phyloP scores from a whole-genome alignment of 2,329 filamentous ascomycete species.

The Fusarium sp. region DNA sequence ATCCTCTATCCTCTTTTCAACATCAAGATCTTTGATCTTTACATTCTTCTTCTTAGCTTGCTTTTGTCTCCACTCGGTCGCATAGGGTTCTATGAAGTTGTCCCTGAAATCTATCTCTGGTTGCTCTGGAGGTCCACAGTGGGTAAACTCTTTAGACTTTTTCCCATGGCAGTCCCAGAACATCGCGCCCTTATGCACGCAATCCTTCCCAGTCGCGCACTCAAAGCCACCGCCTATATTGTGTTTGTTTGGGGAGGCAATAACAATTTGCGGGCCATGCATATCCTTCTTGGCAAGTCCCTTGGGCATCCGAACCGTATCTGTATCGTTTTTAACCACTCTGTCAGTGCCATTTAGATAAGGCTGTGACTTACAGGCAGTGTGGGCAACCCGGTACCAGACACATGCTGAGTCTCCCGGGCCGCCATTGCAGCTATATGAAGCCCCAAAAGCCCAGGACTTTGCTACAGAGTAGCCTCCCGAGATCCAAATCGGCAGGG shows the following conservation, averaged over 20 bases:
- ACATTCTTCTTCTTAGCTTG: background rate
- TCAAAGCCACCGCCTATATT: background rate
- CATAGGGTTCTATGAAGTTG: background rate
- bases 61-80: background rate
- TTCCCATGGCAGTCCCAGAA: background rate
- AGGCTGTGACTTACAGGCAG: background rate
- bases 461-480: background rate
- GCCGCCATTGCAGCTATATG: background rate
- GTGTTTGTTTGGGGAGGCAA: background rate
- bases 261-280: background rate
- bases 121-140: background rate
- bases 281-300: background rate
- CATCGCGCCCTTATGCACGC: background rate
- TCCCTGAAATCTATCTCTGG: background rate
- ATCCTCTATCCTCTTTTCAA: background rate
- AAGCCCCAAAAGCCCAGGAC: background rate
- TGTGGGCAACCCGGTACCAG: background rate
- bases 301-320: background rate
- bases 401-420: background rate
- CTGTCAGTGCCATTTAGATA: background rate
- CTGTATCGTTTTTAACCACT: background rate
- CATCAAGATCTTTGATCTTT: background rate
- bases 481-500: background rate
- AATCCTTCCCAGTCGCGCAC: background rate
- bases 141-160: background rate